Evolutionary conservation across 495 filamentous ascomycete species (phyloP), one percentile per base, ranked within the genome.

Genomic region (Penicillium turbatum): DNA sequence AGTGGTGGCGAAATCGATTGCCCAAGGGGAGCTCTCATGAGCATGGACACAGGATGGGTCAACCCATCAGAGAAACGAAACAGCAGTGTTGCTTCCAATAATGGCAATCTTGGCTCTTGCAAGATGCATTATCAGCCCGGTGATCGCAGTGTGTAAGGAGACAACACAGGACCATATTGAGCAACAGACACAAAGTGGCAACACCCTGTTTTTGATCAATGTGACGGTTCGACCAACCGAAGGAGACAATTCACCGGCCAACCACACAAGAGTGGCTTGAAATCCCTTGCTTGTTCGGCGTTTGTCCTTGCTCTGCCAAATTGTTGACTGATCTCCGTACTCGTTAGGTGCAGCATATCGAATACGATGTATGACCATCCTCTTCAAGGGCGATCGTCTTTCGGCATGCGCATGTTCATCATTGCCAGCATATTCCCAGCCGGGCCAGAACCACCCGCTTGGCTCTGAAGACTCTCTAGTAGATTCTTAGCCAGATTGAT

Each of bases 401-500:
- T 76, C 0, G 92, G 92, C 54, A 96, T 71, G 31, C 79, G 72
- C 57, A 96, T 73, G 26, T 89, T 88, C 89, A 96, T 85, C 76
- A 90, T 79, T 4, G 84, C 85, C 57, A 97, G 75, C 52, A 97
- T 67, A 66, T 95, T 97, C 1, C 92, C 86, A 4, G 85, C 86
- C 2, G 92, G 92, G 0, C 92, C 92, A 11, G 90, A 75, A 70
- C 86, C 79, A 34, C 92, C 92, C 5, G 74, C 89, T 65, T 97
- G 92, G 26, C 85, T 84, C 59, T 95, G 93, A 63, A 97, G 89
- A 62, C 86, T 89, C 71, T 96, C 88, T n/a, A 97, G 73, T 19
- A 97, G 68, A 63, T 96, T 97, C 65, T 89, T 90, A 32, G 88
- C 92, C 5, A 98, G 79, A 44, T 92, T 90, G 63, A 89, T 87